These are phyloP conservation scores for Tremella yokohamensis DNA, from an alignment of 768 basidiomycete species.

Conservation along the genomic window DNA sequence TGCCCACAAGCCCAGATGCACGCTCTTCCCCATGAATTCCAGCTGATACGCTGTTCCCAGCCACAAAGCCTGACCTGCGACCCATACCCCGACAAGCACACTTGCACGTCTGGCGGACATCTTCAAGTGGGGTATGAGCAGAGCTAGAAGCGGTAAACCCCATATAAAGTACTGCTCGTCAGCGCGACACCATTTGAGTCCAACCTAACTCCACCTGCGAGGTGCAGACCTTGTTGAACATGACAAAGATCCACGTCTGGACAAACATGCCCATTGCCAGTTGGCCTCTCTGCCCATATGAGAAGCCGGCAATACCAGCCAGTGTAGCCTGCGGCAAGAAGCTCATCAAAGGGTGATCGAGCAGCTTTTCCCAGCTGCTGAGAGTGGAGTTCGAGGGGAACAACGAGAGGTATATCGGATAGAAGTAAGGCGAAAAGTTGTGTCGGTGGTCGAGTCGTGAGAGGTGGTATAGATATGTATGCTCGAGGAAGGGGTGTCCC, in stretches of 20 bases:
- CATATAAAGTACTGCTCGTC: constrained; percentile 83
- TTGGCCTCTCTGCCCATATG: constrained; percentile 50
- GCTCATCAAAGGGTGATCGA: constrained; percentile 69
- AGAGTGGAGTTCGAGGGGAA: constrained; percentile 49
- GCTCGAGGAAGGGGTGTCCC: constrained; percentile 86
- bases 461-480: constrained; percentile 90
- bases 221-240: constrained; percentile 98
- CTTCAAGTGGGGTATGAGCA: constrained; percentile 66
- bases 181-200: background rate
- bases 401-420: constrained; percentile 84
- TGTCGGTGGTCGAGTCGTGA: constrained; percentile 91
- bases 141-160: constrained; percentile 85
- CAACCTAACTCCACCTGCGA: constrained; percentile 66
- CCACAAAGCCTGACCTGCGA: constrained; percentile 71
- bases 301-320: constrained; percentile 67
- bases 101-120: constrained; percentile 55
- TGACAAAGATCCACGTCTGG: constrained; percentile 84
- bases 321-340: constrained; percentile 80
- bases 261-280: constrained; percentile 83
- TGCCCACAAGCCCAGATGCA: constrained; percentile 73
- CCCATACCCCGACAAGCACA: constrained; percentile 62
- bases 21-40: constrained; percentile 76
- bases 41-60: constrained; percentile 82
- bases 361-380: constrained; percentile 28
- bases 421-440: constrained; percentile 98